phyloP scores from a whole-genome alignment of 495 filamentous ascomycete genomes.

The Lasiosphaeria hispida region DNA sequence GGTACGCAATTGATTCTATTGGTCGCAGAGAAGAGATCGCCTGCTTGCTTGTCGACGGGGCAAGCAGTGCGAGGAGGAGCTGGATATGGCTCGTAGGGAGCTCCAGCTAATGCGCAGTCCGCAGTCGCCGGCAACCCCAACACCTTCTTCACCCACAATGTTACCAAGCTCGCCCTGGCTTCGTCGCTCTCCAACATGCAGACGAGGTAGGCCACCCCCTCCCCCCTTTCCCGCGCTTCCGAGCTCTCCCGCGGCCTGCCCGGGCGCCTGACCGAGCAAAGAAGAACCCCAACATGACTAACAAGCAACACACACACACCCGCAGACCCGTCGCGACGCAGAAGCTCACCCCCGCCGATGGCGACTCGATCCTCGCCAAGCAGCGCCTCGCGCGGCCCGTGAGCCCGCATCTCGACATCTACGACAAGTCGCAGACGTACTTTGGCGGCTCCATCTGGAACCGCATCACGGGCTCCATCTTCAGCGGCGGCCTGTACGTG shows the following conservation, averaged over 20 bases:
- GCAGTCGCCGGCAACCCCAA: constrained; percentile 30
- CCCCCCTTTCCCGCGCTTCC: neutral
- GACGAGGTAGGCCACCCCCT: constrained; percentile 24
- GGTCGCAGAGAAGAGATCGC: neutral
- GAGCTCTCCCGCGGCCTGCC: neutral
- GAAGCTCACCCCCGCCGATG: constrained; percentile 56
- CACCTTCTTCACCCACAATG: constrained; percentile 34
- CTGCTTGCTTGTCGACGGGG: too few relatives aligned
- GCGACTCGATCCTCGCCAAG: constrained; percentile 68
- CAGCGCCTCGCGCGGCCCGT: constrained; percentile 86
- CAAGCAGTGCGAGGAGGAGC: too few relatives aligned
- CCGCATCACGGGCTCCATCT: constrained; percentile 73
- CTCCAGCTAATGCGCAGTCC: neutral
- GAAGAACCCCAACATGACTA: neutral
- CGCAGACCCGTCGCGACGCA: constrained; percentile 58
- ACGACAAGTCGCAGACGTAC: constrained; percentile 87
- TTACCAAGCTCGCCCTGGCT: constrained; percentile 26
- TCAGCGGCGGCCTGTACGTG: constrained; percentile 77
- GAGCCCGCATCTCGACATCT: constrained; percentile 85
- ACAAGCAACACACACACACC: neutral
- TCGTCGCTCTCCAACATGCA: constrained; percentile 24
- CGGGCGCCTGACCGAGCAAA: too few relatives aligned
- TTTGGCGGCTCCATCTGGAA: constrained; percentile 63
- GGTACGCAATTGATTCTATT: constrained; percentile 23
- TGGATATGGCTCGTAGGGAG: too few relatives aligned